Evolutionary conservation across 768 basidiomycete genomes (phyloP).

Genomic region (Suillus alpinus): DNA sequence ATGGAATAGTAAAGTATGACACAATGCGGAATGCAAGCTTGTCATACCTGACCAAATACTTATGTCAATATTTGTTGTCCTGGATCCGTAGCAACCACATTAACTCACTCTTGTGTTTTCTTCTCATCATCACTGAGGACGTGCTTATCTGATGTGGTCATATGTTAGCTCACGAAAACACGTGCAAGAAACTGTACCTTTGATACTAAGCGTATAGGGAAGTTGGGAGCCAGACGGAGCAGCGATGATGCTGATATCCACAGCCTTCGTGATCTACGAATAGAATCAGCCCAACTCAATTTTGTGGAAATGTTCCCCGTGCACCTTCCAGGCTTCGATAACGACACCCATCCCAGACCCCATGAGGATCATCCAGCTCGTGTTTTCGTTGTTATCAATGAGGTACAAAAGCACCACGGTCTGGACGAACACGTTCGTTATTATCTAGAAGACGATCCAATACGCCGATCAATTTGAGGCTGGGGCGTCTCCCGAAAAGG

Average conservation of each 20-base stretch:
- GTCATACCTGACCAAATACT: conserved; percentile 62
- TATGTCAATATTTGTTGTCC: conserved; percentile 22
- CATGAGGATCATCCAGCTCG: conserved; percentile 96
- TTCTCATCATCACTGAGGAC: conserved; percentile 95
- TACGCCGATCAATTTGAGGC: conserved; percentile 12
- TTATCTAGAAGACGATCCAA: conserved; percentile 43
- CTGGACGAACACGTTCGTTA: conserved; percentile 95
- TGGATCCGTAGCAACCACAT: neutral
- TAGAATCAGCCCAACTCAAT: conserved; percentile 1
- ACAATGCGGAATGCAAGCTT: conserved; percentile 93
- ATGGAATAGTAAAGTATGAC: conserved; percentile 82
- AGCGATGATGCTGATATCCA: conserved; percentile 73
- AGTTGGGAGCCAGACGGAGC: conserved; percentile 62
- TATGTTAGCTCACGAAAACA: conserved; percentile 11
- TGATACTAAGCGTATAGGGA: conserved; percentile 80
- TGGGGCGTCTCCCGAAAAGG: conserved; percentile 8
- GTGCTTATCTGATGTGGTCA: conserved; percentile 70
- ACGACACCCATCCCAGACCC: conserved; percentile 79
- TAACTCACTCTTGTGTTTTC: conserved; percentile 91
- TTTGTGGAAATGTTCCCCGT: conserved; percentile 12
- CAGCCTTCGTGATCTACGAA: conserved; percentile 78
- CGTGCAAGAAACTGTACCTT: conserved; percentile 48
- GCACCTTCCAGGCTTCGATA: conserved; percentile 93
- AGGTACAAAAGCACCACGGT: conserved; percentile 87
- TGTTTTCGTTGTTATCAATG: conserved; percentile 92